Base-by-base conservation (phyloP, 1,284 basidiomycete genomes). In the Ganoderma resinaceum region DNA sequence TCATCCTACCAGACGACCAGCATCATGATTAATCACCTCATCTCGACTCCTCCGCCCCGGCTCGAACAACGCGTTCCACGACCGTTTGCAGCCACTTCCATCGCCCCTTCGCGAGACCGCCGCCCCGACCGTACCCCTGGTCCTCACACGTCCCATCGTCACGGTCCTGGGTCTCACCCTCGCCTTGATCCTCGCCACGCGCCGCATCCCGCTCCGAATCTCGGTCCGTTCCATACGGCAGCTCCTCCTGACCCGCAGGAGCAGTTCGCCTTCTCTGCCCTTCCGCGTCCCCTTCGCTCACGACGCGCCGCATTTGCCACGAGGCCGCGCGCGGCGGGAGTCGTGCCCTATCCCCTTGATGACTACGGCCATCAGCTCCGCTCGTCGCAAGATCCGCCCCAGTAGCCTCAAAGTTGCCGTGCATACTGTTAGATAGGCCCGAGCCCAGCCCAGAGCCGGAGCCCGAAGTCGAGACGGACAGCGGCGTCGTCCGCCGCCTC, bases 21-120 rank as follows among this genome's bases (percentile, higher is more conserved):
- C 37, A 49, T n/a, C 62, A 46, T 29, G 67, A 33, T 49, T 26
- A 38, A 38, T 16, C 29, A 16, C 52, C 33, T 60, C 60, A 52
- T n/a, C 31, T 40, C 62, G 49, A 63, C 40, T 55, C 65, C 55
- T 52, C 64, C 60, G 52, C 61, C 59, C 61, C 61, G 57, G 66
- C 43, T 23, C 64, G 65, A 53, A 68, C 8, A 26, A 72, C 62
- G 42, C 37, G 58, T 18, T 18, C 37, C 37, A 38, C 37, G 23
- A 82, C 73, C 62, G 69, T 72, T 72, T 76, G 75, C 68, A 82
- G 61, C 83, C 82, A 82, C 72, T 75, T 76, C 82, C 81, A 83
- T 67, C 80, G 70, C 61, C 71, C 72, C 73, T 70, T 78, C 61
- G 74, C 62, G 29, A 29, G 69, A 49, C 71, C 52, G 20, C 49